A percentile compares a stretch with the other conserved stretches of the same genome.
phyloP scores from a whole-genome alignment of 2,329 filamentous ascomycete genomes.

The Polychaeton citri region DNA sequence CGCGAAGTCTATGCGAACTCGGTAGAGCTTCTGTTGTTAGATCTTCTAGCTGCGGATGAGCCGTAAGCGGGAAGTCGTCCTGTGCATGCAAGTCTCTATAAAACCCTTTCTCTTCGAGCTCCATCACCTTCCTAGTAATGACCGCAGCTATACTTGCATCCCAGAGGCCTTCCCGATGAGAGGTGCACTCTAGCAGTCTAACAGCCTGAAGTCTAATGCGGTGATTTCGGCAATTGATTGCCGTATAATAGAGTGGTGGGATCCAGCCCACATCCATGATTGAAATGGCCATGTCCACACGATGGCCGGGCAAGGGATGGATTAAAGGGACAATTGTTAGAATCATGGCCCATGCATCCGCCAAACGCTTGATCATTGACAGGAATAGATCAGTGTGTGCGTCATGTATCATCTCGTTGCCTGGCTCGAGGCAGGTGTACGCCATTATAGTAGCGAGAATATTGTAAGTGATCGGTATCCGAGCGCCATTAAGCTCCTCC shows the following conservation, averaged over 20 bases:
- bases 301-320: constrained; percentile 15
- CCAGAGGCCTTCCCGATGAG: constrained; percentile 32
- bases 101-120: constrained; percentile 7
- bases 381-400: background rate
- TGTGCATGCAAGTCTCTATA: background rate
- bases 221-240: constrained; percentile 34
- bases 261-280: constrained; percentile 33
- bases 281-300: constrained; percentile 21
- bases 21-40: background rate
- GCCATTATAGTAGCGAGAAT: background rate
- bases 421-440: background rate
- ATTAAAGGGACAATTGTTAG: background rate
- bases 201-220: constrained; percentile 28
- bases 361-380: background rate
- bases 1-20: background rate
- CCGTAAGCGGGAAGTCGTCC: background rate
- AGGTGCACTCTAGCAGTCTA: constrained; percentile 15
- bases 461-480: background rate
- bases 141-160: constrained; percentile 20
- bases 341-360: background rate
- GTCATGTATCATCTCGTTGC: background rate
- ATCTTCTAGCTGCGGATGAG: background rate
- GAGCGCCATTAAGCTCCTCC: background rate
- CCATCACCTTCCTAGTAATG: constrained; percentile 25
- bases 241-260: constrained; percentile 32